Conservation (phyloP, 371 early-diverging fungal genomes). For the Rhizomucor miehei region DNA sequence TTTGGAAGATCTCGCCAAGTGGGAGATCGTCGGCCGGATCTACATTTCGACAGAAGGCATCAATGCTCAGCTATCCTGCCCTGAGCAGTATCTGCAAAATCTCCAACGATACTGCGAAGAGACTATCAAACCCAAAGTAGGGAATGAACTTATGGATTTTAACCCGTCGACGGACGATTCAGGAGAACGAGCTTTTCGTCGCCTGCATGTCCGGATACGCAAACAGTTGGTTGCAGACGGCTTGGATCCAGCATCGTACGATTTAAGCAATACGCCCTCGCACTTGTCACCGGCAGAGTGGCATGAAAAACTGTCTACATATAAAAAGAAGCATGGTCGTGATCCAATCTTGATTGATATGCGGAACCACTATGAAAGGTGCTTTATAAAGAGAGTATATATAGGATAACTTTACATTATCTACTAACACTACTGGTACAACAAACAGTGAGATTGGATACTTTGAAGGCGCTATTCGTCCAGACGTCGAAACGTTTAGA, state of each 20-base stretch:
- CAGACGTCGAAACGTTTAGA: slow-evolving; percentile 76
- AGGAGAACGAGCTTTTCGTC: slow-evolving; percentile 55
- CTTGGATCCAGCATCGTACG: slow-evolving; percentile 48
- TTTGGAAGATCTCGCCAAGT: slow-evolving; percentile 40
- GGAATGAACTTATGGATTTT: slow-evolving; percentile 51
- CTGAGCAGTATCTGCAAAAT: slow-evolving; percentile 42
- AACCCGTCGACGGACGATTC: slow-evolving; percentile 71
- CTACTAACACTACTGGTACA: too few species aligned
- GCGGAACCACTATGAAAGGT: slow-evolving; percentile 80
- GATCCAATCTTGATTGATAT: slow-evolving; percentile 71
- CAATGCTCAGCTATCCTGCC: slow-evolving; percentile 82
- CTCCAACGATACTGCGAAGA: slow-evolving; percentile 36
- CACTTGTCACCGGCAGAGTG: slow-evolving; percentile 70
- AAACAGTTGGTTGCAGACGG: slow-evolving; percentile 72
- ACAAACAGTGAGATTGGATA: slow-evolving; percentile 62
- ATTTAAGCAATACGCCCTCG: slow-evolving; percentile 61
- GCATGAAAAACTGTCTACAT: slow-evolving; percentile 46
- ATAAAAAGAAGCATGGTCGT: slow-evolving; percentile 35
- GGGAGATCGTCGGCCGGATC: slow-evolving; percentile 71
- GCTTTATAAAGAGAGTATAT: not conserved
- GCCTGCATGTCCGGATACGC: slow-evolving; percentile 70
- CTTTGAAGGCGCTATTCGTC: slow-evolving; percentile 71
- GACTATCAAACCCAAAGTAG: slow-evolving; percentile 25
- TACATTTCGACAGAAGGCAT: slow-evolving; percentile 80
- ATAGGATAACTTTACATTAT: not conserved